A percentile compares a stretch with the other conserved stretches of the same genome.
Conservation (phyloP, 2,329 filamentous ascomycete genomes). For the Fonsecaea erecta region DNA sequence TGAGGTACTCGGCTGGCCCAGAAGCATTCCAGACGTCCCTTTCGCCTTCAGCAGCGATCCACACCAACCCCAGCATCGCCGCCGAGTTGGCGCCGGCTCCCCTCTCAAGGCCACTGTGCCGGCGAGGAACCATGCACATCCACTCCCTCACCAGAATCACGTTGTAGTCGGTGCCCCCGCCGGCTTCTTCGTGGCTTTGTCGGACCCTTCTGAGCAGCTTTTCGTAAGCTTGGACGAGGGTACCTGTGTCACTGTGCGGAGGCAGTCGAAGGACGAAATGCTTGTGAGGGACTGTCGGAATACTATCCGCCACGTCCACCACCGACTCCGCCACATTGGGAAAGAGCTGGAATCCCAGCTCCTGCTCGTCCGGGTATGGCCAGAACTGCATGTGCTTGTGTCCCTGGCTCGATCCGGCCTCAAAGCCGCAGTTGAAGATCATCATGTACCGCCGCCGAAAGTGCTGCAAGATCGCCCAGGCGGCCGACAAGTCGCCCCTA, state of each 20-base stretch:
- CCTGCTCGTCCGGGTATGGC: constrained; percentile 39
- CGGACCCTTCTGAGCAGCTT: constrained; percentile 35
- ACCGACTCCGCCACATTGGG: constrained; percentile 35
- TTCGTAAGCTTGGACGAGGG: constrained; percentile 32
- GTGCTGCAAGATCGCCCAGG: constrained; percentile 44
- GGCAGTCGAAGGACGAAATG: constrained; percentile 41
- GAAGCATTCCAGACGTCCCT: constrained; percentile 34
- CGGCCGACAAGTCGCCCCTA: constrained; percentile 43
- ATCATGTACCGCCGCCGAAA: constrained; percentile 43
- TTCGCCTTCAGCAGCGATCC: constrained; percentile 34
- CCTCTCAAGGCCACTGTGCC: constrained; percentile 31
- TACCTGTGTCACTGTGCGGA: constrained; percentile 12
- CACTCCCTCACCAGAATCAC: constrained; percentile 40
- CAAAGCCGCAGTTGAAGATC: constrained; percentile 54
- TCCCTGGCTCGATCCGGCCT: constrained; percentile 50
- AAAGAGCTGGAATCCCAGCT: constrained; percentile 35
- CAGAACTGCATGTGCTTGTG: constrained; percentile 55
- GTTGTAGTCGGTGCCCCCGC: constrained; percentile 38
- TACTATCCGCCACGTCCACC: constrained; percentile 29
- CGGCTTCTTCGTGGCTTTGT: constrained; percentile 28
- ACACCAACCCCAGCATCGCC: constrained; percentile 39
- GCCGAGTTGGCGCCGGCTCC: constrained; percentile 37
- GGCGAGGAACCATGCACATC: constrained; percentile 36
- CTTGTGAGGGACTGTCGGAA: constrained; percentile 37
- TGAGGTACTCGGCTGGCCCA: constrained; percentile 34